Evolutionary conservation across 352 stramenopile genomes (phyloP).

Genomic region (Blastocystis hominis): DNA sequence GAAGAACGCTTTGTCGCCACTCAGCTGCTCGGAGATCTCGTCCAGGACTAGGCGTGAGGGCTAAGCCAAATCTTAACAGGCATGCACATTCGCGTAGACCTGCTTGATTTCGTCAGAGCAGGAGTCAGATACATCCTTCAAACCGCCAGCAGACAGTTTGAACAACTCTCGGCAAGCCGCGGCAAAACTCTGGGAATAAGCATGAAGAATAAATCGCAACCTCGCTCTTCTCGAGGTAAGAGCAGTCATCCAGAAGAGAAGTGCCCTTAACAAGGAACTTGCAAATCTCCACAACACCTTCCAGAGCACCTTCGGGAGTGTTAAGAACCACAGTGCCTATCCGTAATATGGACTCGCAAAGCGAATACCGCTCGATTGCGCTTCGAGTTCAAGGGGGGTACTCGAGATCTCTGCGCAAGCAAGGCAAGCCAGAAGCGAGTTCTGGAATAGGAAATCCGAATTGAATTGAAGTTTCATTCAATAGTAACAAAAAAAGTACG

Average conservation of each 20-base stretch:
- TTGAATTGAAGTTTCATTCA: conserved; percentile 29
- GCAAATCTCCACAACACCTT: conserved; percentile 8
- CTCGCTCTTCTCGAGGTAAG: conserved; percentile 35
- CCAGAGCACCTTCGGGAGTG: not conserved
- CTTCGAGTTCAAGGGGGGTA: not conserved
- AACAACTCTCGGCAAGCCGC: conserved; percentile 36
- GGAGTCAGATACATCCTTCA: conserved; percentile 37
- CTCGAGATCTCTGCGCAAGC: not conserved
- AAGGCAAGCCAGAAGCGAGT: not conserved
- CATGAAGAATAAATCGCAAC: not conserved
- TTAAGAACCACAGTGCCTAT: not conserved
- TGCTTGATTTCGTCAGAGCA: conserved; percentile 35
- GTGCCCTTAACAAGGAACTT: conserved; percentile 26
- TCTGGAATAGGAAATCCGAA: conserved; percentile 15
- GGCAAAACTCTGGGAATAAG: not conserved
- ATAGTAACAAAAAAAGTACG: too few relatives aligned
- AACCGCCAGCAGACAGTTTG: not conserved
- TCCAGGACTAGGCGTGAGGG: not conserved
- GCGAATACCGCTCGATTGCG: not conserved
- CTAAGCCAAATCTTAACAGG: not conserved
- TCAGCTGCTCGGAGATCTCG: conserved; percentile 1
- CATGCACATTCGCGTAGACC: not conserved
- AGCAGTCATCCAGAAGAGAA: not conserved
- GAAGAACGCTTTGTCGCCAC: not conserved
- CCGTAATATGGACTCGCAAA: not conserved